phyloP scores from a whole-genome alignment of 2,329 filamentous ascomycete genomes.

The Chrysosporium queenslandicum region DNA sequence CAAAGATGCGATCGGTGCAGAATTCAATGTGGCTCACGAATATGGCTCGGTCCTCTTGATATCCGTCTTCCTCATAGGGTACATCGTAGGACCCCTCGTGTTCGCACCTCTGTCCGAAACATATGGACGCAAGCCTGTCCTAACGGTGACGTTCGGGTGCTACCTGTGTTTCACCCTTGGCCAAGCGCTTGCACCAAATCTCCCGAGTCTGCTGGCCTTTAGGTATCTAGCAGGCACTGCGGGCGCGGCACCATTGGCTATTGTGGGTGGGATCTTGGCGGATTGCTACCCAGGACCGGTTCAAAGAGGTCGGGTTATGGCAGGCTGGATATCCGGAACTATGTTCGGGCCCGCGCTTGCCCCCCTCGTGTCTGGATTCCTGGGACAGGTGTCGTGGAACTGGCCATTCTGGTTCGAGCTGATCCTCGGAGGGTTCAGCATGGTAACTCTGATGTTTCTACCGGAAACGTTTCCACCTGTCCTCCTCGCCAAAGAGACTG shows the following conservation, averaged over 20 bases:
- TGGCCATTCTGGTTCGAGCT: constrained; percentile 52
- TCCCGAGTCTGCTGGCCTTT: constrained; percentile 50
- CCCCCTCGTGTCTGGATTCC: constrained; percentile 39
- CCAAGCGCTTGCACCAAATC: constrained; percentile 49
- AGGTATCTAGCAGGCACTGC: constrained; percentile 51
- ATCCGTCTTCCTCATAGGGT: constrained; percentile 46
- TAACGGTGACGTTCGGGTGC: constrained; percentile 47
- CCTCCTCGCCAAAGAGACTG: constrained; percentile 47
- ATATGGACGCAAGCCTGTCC: constrained; percentile 45
- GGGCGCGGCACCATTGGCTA: constrained; percentile 25
- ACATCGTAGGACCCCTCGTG: constrained; percentile 46
- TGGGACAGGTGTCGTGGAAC: constrained; percentile 20
- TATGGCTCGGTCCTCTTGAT: constrained; percentile 28
- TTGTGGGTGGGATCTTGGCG: constrained; percentile 38
- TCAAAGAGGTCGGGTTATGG: constrained; percentile 32
- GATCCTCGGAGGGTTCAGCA: constrained; percentile 52
- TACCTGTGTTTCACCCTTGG: constrained; percentile 54
- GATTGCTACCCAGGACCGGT: constrained; percentile 39
- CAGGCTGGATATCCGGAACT: constrained; percentile 29
- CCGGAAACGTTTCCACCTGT: constrained; percentile 55
- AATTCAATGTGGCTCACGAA: constrained; percentile 27
- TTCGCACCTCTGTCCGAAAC: constrained; percentile 58
- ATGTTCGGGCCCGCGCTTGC: constrained; percentile 35
- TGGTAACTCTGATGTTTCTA: constrained; percentile 47
- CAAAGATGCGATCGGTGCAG: constrained; percentile 27